These are phyloP conservation scores for Polyplosphaeria fusca DNA, from an alignment of 495 filamentous ascomycete species.

Conservation along the genomic window DNA sequence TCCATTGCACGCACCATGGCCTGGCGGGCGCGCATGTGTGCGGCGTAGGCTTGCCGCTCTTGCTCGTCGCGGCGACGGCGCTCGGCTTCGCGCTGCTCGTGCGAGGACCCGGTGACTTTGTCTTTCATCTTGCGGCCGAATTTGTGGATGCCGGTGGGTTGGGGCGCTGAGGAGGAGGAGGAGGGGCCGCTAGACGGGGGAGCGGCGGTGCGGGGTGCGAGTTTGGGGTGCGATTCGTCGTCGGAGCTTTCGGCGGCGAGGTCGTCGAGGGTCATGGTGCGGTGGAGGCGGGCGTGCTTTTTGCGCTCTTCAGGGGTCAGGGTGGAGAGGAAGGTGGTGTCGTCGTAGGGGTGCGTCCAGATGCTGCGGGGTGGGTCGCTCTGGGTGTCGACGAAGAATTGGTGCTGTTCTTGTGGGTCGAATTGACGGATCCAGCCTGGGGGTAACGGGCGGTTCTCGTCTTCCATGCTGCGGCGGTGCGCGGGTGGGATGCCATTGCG, in stretches of 20 bases:
- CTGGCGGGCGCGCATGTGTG: slow-evolving; percentile 40
- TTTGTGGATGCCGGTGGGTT: slow-evolving; percentile 34
- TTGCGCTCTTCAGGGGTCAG: slow-evolving; percentile 42
- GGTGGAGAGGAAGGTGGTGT: slow-evolving; percentile 45
- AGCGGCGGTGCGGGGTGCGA: slow-evolving; percentile 6
- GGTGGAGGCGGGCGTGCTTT: slow-evolving; percentile 37
- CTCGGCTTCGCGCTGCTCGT: slow-evolving; percentile 44
- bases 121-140: slow-evolving; percentile 51
- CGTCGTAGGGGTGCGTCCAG: slow-evolving; percentile 54
- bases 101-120: slow-evolving; percentile 46
- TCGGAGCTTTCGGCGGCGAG: slow-evolving; percentile 45
- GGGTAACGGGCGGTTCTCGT: slow-evolving; percentile 47
- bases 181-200: background rate
- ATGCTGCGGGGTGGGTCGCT: slow-evolving; percentile 46
- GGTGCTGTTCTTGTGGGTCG: slow-evolving; percentile 46
- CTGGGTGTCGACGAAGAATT: slow-evolving; percentile 54
- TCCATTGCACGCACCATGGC: slow-evolving; percentile 44
- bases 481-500: slow-evolving; percentile 47
- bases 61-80: slow-evolving; percentile 43
- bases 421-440: slow-evolving; percentile 48
- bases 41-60: slow-evolving; percentile 42
- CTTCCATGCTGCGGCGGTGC: slow-evolving; percentile 51
- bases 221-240: slow-evolving; percentile 36
- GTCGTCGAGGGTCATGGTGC: slow-evolving; percentile 42
- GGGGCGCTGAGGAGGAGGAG: background rate